Evolutionary conservation across 1,284 basidiomycete species (phyloP).

Genomic region (Flammula alnicola): DNA sequence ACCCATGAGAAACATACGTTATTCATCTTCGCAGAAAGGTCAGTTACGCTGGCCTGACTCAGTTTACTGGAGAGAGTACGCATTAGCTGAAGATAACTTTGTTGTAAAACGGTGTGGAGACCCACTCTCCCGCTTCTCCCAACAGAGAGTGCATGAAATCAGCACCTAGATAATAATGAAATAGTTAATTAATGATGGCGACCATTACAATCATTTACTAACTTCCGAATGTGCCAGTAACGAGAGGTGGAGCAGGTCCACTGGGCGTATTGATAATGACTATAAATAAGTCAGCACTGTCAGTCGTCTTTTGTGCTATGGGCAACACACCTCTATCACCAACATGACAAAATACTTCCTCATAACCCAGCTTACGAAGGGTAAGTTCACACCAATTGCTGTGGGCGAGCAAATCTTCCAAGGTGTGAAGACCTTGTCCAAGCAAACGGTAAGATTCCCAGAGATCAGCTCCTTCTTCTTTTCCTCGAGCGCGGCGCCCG

Average conservation of each 20-base stretch:
- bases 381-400: slow-evolving; percentile 82
- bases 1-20: slow-evolving; percentile 34
- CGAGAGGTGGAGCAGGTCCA: slow-evolving; percentile 74
- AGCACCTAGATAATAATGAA: slow-evolving; percentile 41
- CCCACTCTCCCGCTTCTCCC: slow-evolving; percentile 64
- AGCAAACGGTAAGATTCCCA: slow-evolving; percentile 78
- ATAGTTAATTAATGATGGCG: slow-evolving; percentile 1
- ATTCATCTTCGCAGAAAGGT: slow-evolving; percentile 74
- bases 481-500: slow-evolving; percentile 59
- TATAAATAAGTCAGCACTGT: slow-evolving; percentile 22
- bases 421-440: slow-evolving; percentile 72
- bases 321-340: slow-evolving; percentile 66
- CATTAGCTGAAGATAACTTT: slow-evolving; percentile 1
- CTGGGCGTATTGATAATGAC: slow-evolving; percentile 71
- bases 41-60: slow-evolving; percentile 80
- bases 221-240: slow-evolving; percentile 85
- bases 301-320: not conserved
- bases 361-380: slow-evolving; percentile 73
- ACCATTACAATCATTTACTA: slow-evolving; percentile 6
- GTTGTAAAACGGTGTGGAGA: slow-evolving; percentile 2
- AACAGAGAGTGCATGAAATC: slow-evolving; percentile 78
- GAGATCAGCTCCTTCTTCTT: slow-evolving; percentile 60
- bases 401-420: slow-evolving; percentile 82
- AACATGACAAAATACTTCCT: slow-evolving; percentile 84
- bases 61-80: slow-evolving; percentile 44